Evolutionary conservation across 2,329 filamentous ascomycete species (phyloP).

Genomic region (Pestalotiopsis sp.): DNA sequence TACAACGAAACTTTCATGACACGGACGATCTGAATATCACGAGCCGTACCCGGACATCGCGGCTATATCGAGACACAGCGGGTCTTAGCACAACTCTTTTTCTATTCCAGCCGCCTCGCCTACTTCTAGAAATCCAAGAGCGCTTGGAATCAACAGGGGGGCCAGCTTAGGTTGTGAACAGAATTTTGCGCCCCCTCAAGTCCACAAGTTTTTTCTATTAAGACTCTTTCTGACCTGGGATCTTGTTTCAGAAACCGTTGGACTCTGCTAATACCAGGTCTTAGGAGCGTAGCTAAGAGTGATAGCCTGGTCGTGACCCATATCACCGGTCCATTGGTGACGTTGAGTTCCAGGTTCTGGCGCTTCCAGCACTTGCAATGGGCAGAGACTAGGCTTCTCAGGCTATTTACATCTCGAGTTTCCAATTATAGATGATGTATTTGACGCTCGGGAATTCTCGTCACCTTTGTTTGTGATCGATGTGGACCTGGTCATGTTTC

Average conservation of each 20-base stretch:
- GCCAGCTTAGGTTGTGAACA: neutral
- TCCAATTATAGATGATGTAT: neutral
- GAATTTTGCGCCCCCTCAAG: neutral
- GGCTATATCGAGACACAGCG: neutral
- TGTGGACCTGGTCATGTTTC: slow-evolving; percentile 3
- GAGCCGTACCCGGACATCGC: no score
- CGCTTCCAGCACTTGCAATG: neutral
- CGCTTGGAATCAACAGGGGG: neutral
- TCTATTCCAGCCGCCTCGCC: neutral
- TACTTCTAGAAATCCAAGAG: neutral
- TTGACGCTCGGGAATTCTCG: neutral
- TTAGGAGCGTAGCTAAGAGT: neutral
- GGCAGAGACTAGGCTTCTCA: neutral
- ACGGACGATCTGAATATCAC: no score
- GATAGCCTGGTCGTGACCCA: neutral
- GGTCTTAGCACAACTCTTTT: neutral
- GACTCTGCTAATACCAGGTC: neutral
- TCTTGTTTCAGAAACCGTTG: neutral
- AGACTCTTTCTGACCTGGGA: neutral
- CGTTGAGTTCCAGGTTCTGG: neutral
- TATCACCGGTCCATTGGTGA: neutral
- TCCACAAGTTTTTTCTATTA: neutral
- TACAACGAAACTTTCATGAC: neutral
- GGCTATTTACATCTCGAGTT: neutral
- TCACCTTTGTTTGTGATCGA: neutral